A percentile compares a stretch with the other conserved stretches of the same genome.
phyloP scores from a whole-genome alignment of 2,329 filamentous ascomycete species.

The Thielaviopsis euricoi region DNA sequence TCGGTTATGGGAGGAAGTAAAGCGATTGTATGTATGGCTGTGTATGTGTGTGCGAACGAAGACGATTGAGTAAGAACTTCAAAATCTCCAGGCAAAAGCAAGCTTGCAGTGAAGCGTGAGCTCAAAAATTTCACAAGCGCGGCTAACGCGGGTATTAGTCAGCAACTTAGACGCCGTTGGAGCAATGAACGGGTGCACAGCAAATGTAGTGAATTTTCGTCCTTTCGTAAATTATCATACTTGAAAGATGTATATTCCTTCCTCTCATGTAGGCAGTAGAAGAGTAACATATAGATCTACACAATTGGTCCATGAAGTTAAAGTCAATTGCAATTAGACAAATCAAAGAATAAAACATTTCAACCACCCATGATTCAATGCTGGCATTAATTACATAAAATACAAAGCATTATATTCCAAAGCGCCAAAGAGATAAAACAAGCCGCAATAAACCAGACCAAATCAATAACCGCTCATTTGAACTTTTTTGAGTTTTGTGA shows the following conservation, averaged over 20 bases:
- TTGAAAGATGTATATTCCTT: too few relatives aligned
- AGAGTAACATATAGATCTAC: too few relatives aligned
- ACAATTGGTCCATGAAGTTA: too few relatives aligned
- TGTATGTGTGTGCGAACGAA: not conserved
- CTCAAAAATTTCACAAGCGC: not conserved
- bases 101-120: not conserved
- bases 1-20: not conserved
- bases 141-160: not conserved
- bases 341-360: not conserved
- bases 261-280: too few relatives aligned
- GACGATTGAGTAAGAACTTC: not conserved
- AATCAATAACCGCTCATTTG: not conserved
- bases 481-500: not conserved
- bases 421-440: not conserved
- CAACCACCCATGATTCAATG: not conserved
- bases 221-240: too few relatives aligned
- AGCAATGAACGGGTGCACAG: too few relatives aligned
- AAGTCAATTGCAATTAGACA: too few relatives aligned
- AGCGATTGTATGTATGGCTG: not conserved
- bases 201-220: too few relatives aligned
- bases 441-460: not conserved
- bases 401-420: constrained; percentile 1
- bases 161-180: not conserved
- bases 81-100: not conserved
- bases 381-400: not conserved